Evolutionary conservation across 768 basidiomycete species (phyloP), one percentile per base, ranked within the genome.

Genomic region (Rhodotorula kratochvilovae): DNA sequence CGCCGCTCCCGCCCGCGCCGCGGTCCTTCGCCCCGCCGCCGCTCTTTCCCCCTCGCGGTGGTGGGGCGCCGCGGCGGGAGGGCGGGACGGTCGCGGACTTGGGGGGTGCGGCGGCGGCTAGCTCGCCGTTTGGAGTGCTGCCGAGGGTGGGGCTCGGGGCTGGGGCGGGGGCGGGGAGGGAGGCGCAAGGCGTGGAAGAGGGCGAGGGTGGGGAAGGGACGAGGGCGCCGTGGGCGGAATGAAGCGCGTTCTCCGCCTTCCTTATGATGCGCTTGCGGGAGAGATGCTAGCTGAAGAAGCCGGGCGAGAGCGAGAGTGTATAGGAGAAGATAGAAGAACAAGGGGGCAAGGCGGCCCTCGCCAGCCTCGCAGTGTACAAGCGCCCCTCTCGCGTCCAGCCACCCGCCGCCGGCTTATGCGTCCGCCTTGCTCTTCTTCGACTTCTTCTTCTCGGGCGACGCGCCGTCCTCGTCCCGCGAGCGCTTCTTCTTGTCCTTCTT

Each of bases 401-500:
- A 7, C 39, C 39, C 39, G 39, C 39, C 13, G 8, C 39, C 39
- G 39, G 25, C n/a, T 27, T 27, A 46, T 25, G 57, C 57, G 33
- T 50, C 66, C 5, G 36, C 5, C 67, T 62, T 61, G 50, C n/a
- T 31, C 67, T 68, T 68, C 67, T 68, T 68, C 35, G 50, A 39
- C 61, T 60, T 60, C 51, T 68, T 68, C 59, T 61, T 62, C 61
- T 62, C 31, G 45, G 50, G 50, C 42, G 31, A 35, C 48, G 17
- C 61, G 48, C 27, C 35, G 17, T 62, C 61, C 29, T 58, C 64
- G 27, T 65, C 63, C 25, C 64, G 55, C 7, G 45, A 27, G n/a
- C 64, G 64, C 64, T 66, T 66, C 56, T 71, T 66, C 56, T 71
- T 61, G 57, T 66, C 65, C 69, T 70, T 65, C 63, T 66, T 57